Percentiles rank a stretch among this genome's conserved stretches.
These are phyloP conservation scores for Silybum marianum DNA, from an alignment of 129 eudicot species.

Conservation along the genomic window DNA sequence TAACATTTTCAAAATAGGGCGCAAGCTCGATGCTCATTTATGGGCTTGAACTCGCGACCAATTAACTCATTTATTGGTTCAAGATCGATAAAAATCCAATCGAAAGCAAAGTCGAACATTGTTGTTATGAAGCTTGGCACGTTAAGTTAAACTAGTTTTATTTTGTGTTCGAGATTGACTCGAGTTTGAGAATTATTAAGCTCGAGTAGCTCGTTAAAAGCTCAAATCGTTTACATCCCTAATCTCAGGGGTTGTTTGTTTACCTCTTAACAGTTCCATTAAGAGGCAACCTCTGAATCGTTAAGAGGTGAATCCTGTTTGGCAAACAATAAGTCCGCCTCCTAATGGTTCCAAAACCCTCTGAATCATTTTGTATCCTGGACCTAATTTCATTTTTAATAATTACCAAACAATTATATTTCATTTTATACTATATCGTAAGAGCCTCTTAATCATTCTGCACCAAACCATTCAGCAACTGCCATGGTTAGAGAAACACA, in stretches of 20 bases:
- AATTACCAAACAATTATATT: too few species aligned
- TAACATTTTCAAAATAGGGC: background rate
- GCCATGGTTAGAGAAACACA: constrained; percentile 21
- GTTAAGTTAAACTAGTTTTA: background rate
- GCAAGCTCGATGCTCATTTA: background rate
- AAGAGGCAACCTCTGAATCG: too few species aligned
- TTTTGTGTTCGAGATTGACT: background rate
- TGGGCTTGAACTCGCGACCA: background rate
- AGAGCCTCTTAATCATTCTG: too few species aligned
- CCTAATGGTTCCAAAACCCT: too few species aligned
- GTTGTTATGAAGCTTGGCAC: background rate
- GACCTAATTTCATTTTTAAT: too few species aligned
- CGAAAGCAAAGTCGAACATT: background rate
- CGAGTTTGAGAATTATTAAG: background rate
- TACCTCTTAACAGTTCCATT: too few species aligned
- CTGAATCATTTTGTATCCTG: too few species aligned
- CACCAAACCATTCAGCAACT: too few species aligned
- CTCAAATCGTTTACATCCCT: background rate
- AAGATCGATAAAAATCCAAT: background rate
- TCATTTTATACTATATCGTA: too few species aligned
- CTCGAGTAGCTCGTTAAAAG: background rate
- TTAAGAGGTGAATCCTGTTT: too few species aligned
- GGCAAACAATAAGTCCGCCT: too few species aligned
- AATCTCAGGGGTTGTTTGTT: background rate
- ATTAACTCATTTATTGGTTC: background rate